These are phyloP conservation scores for Wickerhamomyces rabaulensis DNA, from an alignment of 805 yeast genomes.

Conservation along the genomic window DNA sequence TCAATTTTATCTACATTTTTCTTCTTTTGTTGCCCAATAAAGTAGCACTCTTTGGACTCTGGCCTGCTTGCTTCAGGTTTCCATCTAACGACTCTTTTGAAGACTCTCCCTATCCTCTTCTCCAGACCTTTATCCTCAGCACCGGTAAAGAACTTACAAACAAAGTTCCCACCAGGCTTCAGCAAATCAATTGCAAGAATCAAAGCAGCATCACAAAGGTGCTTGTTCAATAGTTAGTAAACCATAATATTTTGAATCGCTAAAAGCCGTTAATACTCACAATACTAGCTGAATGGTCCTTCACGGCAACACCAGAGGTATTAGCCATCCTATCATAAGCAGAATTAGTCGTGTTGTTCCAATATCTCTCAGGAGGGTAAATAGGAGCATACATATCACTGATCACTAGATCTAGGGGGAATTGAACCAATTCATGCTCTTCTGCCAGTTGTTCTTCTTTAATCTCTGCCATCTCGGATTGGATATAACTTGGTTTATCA, in stretches of 20 bases:
- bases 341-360: slow-evolving; percentile 66
- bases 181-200: slow-evolving; percentile 69
- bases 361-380: slow-evolving; percentile 45
- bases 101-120: slow-evolving; percentile 48
- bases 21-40: slow-evolving; percentile 57
- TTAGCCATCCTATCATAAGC: slow-evolving; percentile 90
- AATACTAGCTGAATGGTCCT: slow-evolving; percentile 80
- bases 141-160: slow-evolving; percentile 85
- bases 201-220: slow-evolving; percentile 87
- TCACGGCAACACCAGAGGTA: slow-evolving; percentile 74
- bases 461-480: slow-evolving; percentile 21
- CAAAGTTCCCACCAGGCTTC: slow-evolving; percentile 63
- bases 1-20: slow-evolving; percentile 35
- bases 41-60: slow-evolving; percentile 80
- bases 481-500: slow-evolving; percentile 26
- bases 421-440: slow-evolving; percentile 8
- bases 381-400: slow-evolving; percentile 82
- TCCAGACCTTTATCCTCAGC: slow-evolving; percentile 68
- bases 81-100: slow-evolving; percentile 56
- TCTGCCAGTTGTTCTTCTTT: slow-evolving; percentile 6
- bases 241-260: not conserved
- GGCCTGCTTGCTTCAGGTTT: slow-evolving; percentile 80
- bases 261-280: slow-evolving; percentile 30
- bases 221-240: slow-evolving; percentile 31
- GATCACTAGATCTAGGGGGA: slow-evolving; percentile 58